A percentile compares a stretch with the other conserved stretches of the same genome.
Evolutionary conservation across 2,329 filamentous ascomycete species (phyloP).

Genomic region (Aureobasidium sp.): DNA sequence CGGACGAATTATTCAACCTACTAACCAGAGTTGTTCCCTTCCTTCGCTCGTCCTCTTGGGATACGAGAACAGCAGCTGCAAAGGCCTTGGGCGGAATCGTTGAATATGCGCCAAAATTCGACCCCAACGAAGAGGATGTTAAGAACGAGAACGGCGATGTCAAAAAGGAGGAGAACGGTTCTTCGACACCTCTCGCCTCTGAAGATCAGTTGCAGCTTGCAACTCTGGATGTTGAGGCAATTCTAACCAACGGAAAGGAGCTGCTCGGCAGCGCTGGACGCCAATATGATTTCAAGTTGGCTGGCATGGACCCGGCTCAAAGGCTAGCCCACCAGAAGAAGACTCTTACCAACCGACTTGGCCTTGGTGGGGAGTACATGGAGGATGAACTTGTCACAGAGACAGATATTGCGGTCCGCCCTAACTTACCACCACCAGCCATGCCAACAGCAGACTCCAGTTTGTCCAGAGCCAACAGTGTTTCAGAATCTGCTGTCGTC

Average conservation of each 20-base stretch:
- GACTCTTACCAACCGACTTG: conserved; percentile 71
- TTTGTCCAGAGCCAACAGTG: conserved; percentile 35
- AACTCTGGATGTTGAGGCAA: conserved; percentile 65
- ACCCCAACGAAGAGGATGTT: conserved; percentile 70
- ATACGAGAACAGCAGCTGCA: conserved; percentile 85
- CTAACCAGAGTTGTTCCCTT: conserved; percentile 93
- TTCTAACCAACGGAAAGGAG: conserved; percentile 76
- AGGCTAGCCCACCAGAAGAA: conserved; percentile 85
- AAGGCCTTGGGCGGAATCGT: conserved; percentile 93
- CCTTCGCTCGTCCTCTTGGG: conserved; percentile 91
- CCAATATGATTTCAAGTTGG: conserved; percentile 76
- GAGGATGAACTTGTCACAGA: conserved; percentile 74
- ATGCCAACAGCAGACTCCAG: conserved; percentile 21
- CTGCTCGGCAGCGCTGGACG: conserved; percentile 73
- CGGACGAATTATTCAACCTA: conserved; percentile 94
- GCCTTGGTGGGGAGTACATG: conserved; percentile 73
- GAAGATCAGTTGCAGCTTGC: conserved; percentile 64
- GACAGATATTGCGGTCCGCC: conserved; percentile 47
- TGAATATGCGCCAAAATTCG: conserved; percentile 76
- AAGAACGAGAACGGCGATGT: conserved; percentile 40
- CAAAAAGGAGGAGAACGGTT: conserved; percentile 48
- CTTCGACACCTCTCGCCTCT: conserved; percentile 25
- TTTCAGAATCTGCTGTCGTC: conserved; percentile 29
- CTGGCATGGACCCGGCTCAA: conserved; percentile 69
- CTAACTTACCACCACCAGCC: conserved; percentile 36